Conservation (phyloP, 306 rosid species). For the Malus orientalis region DNA sequence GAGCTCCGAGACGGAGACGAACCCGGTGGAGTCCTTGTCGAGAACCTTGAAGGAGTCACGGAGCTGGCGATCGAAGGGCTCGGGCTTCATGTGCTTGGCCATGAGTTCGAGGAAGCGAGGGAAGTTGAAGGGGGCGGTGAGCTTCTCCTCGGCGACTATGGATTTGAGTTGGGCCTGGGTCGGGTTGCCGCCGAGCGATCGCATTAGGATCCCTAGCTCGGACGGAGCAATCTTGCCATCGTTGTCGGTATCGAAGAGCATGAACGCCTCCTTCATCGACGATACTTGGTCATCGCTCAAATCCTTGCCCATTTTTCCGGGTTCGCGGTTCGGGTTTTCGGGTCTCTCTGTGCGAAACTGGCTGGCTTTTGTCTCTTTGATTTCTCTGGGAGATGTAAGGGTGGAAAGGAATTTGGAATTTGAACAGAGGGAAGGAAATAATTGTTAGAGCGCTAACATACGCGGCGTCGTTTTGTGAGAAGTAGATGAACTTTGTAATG, state of each 20-base stretch:
- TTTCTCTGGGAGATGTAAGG: not conserved
- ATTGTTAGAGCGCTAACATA: not conserved
- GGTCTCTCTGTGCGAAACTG: not conserved
- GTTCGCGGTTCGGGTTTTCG: conserved; percentile 9
- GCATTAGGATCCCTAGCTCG: conserved; percentile 94
- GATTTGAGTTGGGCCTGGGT: conserved; percentile 95
- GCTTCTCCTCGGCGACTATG: conserved; percentile 71
- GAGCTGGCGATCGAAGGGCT: conserved; percentile 95
- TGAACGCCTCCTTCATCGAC: conserved; percentile 94
- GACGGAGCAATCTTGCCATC: conserved; percentile 93
- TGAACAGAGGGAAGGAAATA: not conserved
- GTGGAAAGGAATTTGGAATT: not conserved
- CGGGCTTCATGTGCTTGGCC: conserved; percentile 92
- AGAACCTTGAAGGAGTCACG: conserved; percentile 93
- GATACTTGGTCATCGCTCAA: conserved; percentile 87
- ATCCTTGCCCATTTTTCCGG: conserved; percentile 69
- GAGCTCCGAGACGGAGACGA: conserved; percentile 76
- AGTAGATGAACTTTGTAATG: not conserved
- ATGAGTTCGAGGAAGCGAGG: conserved; percentile 76
- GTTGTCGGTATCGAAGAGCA: conserved; percentile 77
- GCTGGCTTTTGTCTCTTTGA: conserved; percentile 2
- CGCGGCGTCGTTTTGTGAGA: conserved; percentile 12
- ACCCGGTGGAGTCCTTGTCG: conserved; percentile 80
- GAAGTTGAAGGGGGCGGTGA: conserved; percentile 74
- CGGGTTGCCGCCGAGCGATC: conserved; percentile 92